Evolutionary conservation across 2,329 filamentous ascomycete genomes (phyloP).

Genomic region (Apiospora phragmitis): DNA sequence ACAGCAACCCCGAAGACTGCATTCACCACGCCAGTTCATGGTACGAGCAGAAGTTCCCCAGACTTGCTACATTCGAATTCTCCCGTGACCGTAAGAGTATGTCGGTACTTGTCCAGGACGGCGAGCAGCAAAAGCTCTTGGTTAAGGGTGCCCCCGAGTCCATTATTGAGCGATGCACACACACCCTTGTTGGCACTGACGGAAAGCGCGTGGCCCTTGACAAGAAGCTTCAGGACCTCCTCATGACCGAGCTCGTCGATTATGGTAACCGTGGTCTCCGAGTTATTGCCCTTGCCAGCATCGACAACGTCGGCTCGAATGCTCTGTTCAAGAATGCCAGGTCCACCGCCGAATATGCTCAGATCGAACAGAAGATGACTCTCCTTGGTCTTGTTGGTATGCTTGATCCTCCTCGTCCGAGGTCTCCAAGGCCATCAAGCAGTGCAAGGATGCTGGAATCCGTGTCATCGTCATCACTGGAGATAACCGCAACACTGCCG

Average conservation of each 20-base stretch:
- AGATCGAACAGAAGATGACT: constrained; percentile 92
- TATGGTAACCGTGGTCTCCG: constrained; percentile 93
- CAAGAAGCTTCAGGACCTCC: constrained; percentile 65
- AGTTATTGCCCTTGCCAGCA: constrained; percentile 87
- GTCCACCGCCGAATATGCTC: constrained; percentile 78
- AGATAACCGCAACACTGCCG: constrained; percentile 96
- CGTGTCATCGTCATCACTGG: constrained; percentile 97
- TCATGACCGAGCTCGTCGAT: constrained; percentile 79
- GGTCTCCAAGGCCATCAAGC: constrained; percentile 79
- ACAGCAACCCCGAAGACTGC: constrained; percentile 58
- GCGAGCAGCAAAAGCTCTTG: constrained; percentile 73
- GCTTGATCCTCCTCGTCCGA: constrained; percentile 96
- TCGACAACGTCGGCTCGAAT: constrained; percentile 73
- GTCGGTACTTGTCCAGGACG: constrained; percentile 84
- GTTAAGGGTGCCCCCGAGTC: constrained; percentile 97
- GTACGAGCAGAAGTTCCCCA: constrained; percentile 75
- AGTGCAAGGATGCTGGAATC: constrained; percentile 92
- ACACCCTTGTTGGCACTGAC: constrained; percentile 73
- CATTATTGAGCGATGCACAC: constrained; percentile 87
- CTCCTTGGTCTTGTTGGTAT: constrained; percentile 92
- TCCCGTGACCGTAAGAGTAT: constrained; percentile 98
- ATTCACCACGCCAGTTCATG: constrained; percentile 81
- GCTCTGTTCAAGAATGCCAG: constrained; percentile 74
- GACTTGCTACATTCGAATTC: constrained; percentile 91
- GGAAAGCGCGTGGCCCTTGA: constrained; percentile 76